Conservation (phyloP, 495 filamentous ascomycete species). For the Amniculicola lignicola region DNA sequence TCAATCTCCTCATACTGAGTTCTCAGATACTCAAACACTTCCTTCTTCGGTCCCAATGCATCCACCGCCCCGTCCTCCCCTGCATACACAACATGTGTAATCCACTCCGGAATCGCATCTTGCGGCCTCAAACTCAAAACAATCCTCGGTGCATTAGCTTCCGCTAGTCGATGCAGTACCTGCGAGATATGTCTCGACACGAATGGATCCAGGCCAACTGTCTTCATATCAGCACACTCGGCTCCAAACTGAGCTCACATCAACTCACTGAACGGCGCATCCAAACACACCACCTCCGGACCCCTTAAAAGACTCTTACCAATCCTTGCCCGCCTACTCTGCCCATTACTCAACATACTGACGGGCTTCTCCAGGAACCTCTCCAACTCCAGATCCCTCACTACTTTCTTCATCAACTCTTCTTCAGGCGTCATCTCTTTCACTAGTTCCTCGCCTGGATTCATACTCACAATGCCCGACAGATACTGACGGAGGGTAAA, state of each 20-base stretch:
- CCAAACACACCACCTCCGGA: constrained; percentile 79
- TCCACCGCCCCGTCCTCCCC: constrained; percentile 58
- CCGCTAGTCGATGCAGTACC: constrained; percentile 63
- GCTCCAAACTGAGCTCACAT: constrained; percentile 27
- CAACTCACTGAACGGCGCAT: constrained; percentile 82
- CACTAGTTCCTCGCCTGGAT: constrained; percentile 58
- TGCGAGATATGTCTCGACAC: constrained; percentile 66
- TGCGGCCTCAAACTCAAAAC: constrained; percentile 77
- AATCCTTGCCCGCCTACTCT: constrained; percentile 80
- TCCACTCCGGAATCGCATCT: constrained; percentile 84
- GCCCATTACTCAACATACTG: constrained; percentile 86
- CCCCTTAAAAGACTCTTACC: constrained; percentile 74
- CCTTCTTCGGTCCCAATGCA: constrained; percentile 54
- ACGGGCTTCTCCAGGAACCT: constrained; percentile 73
- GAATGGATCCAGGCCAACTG: constrained; percentile 82
- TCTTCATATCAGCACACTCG: background rate
- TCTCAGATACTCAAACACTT: constrained; percentile 50
- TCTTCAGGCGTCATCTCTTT: constrained; percentile 41
- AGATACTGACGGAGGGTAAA: constrained; percentile 79
- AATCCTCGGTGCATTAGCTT: constrained; percentile 62
- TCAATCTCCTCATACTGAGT: constrained; percentile 41
- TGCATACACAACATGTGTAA: constrained; percentile 73
- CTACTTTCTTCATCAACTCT: constrained; percentile 57
- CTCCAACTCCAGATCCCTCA: constrained; percentile 62
- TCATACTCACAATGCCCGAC: constrained; percentile 71